These are phyloP conservation scores for Saraca asoca DNA, from an alignment of 331 rosid species.

Conservation along the genomic window DNA sequence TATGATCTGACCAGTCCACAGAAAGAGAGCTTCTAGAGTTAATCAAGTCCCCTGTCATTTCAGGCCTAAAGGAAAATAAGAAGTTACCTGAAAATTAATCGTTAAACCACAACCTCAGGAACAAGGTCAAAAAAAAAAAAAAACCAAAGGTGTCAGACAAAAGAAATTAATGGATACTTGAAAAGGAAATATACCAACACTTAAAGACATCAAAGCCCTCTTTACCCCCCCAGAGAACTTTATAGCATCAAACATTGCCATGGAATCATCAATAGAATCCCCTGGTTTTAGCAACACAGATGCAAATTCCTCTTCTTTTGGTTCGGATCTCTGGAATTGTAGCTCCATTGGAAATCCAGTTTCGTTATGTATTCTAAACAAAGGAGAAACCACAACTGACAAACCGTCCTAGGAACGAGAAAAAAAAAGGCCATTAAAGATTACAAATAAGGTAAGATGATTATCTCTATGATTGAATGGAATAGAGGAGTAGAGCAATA, in stretches of 20 bases:
- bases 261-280: constrained; percentile 84
- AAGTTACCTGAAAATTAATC: constrained; percentile 82
- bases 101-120: constrained; percentile 39
- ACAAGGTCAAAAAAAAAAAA: no score
- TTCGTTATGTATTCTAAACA: constrained; percentile 77
- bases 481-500: constrained; percentile 24
- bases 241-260: constrained; percentile 77
- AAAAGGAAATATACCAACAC: constrained; percentile 63
- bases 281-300: constrained; percentile 66
- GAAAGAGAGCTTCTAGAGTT: constrained; percentile 51
- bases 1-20: constrained; percentile 75
- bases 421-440: constrained; percentile 10
- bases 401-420: constrained; percentile 68
- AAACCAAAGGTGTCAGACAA: constrained; percentile 4
- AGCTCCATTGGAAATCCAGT: constrained; percentile 73
- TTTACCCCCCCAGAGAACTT: constrained; percentile 74
- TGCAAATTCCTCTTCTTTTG: constrained; percentile 70
- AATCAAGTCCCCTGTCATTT: constrained; percentile 48
- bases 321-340: constrained; percentile 67
- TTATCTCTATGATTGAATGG: constrained; percentile 18
- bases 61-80: constrained; percentile 80
- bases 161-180: constrained; percentile 24
- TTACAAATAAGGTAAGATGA: constrained; percentile 13
- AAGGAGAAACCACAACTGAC: constrained; percentile 67
- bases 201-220: constrained; percentile 79